Conservation (phyloP, 768 basidiomycete genomes). For the Serendipita sp. region DNA sequence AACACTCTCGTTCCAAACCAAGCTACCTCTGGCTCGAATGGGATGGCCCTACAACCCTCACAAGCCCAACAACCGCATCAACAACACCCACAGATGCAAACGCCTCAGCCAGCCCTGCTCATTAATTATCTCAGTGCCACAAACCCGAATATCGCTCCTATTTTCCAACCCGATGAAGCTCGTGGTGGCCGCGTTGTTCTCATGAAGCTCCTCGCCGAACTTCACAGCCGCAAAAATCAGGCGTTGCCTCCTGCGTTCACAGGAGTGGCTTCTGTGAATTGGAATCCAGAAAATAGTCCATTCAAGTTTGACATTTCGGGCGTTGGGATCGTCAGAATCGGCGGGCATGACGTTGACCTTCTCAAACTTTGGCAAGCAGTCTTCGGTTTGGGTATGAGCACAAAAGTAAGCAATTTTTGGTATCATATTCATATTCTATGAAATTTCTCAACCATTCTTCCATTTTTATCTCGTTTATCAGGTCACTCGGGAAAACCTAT, state of each 20-base stretch:
- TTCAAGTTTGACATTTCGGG: neutral
- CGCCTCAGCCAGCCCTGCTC: neutral
- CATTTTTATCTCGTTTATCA: neutral
- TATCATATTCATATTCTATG: neutral
- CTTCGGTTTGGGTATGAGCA: neutral
- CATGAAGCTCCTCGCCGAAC: neutral
- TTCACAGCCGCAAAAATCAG: neutral
- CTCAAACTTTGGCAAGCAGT: conserved; percentile 1
- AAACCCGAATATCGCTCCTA: neutral
- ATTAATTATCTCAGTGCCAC: neutral
- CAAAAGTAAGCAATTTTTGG: neutral
- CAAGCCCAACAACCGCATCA: neutral
- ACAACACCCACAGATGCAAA: neutral
- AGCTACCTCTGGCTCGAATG: neutral
- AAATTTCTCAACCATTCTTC: neutral
- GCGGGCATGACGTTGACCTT: neutral
- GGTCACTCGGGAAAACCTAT: neutral
- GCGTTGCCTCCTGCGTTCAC: neutral
- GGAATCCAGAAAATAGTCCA: neutral
- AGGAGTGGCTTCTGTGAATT: neutral
- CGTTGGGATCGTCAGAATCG: neutral
- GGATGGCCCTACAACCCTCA: neutral
- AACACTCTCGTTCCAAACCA: neutral
- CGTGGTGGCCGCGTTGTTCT: neutral
- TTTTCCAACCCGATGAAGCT: neutral